A percentile compares a stretch with the other conserved stretches of the same genome.
phyloP scores from a whole-genome alignment of 1,284 basidiomycete species.

The Phellinidium pouzarii region DNA sequence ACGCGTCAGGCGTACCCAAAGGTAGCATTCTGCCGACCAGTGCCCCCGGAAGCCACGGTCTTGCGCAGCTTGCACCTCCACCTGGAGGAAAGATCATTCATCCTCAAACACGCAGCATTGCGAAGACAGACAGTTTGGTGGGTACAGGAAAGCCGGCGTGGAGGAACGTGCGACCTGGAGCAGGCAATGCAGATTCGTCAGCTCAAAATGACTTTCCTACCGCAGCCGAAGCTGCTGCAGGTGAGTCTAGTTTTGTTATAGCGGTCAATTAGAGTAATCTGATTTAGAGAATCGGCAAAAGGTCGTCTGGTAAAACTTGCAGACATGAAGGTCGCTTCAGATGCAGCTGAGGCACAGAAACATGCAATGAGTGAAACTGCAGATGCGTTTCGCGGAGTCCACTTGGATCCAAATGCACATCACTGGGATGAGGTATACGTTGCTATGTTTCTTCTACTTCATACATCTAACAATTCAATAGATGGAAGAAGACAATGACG shows the following conservation, averaged over 20 bases:
- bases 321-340: constrained; percentile 26
- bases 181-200: constrained; percentile 28
- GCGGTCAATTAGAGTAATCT: background rate
- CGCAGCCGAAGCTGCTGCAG: constrained; percentile 84
- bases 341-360: constrained; percentile 36
- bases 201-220: constrained; percentile 76
- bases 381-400: constrained; percentile 89
- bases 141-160: constrained; percentile 48
- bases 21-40: constrained; percentile 26
- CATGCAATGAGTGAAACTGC: constrained; percentile 65
- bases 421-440: constrained; percentile 87
- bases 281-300: constrained; percentile 5
- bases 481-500: constrained; percentile 81
- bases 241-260: constrained; percentile 33
- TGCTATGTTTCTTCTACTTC: background rate
- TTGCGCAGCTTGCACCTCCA: constrained; percentile 40
- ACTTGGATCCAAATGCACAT: constrained; percentile 86
- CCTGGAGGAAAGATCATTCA: constrained; percentile 60
- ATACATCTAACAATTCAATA: constrained; percentile 15
- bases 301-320: constrained; percentile 10
- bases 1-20: constrained; percentile 26
- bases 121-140: constrained; percentile 33
- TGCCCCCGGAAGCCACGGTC: constrained; percentile 27
- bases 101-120: constrained; percentile 42
- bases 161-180: constrained; percentile 45